Conservation (phyloP, 495 filamentous ascomycete species). For the Penicillium crystallinum region DNA sequence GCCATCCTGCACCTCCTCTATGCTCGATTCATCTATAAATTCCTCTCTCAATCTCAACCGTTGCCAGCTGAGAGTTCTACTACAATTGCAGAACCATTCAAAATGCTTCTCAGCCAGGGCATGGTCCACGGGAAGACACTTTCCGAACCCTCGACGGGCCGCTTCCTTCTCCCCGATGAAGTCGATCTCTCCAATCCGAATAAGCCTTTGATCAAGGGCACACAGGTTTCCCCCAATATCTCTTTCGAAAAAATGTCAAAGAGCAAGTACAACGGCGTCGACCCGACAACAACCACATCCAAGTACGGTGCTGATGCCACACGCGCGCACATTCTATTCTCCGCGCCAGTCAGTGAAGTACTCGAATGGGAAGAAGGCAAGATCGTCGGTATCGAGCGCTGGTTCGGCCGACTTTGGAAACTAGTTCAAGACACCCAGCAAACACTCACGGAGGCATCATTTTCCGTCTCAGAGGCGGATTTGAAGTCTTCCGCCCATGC, state of each 20-base stretch:
- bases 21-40: constrained; percentile 85
- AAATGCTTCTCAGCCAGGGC: constrained; percentile 73
- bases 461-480: constrained; percentile 14
- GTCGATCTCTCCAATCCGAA: constrained; percentile 56
- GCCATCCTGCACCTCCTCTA: constrained; percentile 91
- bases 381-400: constrained; percentile 74
- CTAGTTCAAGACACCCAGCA: constrained; percentile 41
- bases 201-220: constrained; percentile 55
- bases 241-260: constrained; percentile 95
- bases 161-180: constrained; percentile 74
- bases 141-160: constrained; percentile 65
- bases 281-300: constrained; percentile 63
- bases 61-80: constrained; percentile 42
- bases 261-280: constrained; percentile 90
- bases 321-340: constrained; percentile 81
- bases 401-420: constrained; percentile 64
- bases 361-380: constrained; percentile 85
- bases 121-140: constrained; percentile 91
- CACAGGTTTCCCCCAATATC: constrained; percentile 51
- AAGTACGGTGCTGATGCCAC: constrained; percentile 80
- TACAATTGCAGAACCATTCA: constrained; percentile 63
- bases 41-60: constrained; percentile 55
- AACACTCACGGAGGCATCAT: constrained; percentile 19
- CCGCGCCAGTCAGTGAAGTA: constrained; percentile 74
- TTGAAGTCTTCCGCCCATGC: constrained; percentile 20